phyloP scores from a whole-genome alignment of 805 yeast species.

The Wickerhamiella allomyrinae region DNA sequence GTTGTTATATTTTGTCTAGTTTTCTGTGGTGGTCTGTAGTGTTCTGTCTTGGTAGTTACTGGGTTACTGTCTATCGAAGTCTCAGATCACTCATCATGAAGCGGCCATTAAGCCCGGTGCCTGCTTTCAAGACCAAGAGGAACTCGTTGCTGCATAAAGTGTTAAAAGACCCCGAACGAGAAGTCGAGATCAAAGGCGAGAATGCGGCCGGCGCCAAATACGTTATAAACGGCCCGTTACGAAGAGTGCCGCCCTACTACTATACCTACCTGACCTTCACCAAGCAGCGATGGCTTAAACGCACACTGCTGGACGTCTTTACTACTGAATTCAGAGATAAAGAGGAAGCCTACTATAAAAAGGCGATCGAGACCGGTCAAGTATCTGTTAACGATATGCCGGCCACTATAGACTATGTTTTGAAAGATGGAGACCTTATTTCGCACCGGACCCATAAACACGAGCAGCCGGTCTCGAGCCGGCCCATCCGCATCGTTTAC shows the following conservation, averaged over 20 bases:
- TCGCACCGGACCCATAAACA: constrained; percentile 73
- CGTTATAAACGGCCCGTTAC: constrained; percentile 30
- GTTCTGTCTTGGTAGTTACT: too few relatives aligned
- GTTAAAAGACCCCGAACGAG: constrained; percentile 17
- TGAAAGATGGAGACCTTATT: constrained; percentile 72
- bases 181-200: constrained; percentile 15
- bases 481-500: constrained; percentile 47
- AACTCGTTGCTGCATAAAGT: constrained; percentile 16
- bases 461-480: constrained; percentile 67
- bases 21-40: too few relatives aligned
- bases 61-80: too few relatives aligned
- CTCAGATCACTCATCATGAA: background rate
- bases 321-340: constrained; percentile 72
- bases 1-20: too few relatives aligned
- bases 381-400: constrained; percentile 57
- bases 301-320: constrained; percentile 70
- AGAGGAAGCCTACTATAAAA: constrained; percentile 47
- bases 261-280: constrained; percentile 86
- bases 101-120: background rate
- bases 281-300: constrained; percentile 80
- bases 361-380: constrained; percentile 58
- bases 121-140: constrained; percentile 12
- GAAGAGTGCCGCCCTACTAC: constrained; percentile 72
- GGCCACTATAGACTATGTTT: constrained; percentile 49
- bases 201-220: constrained; percentile 22